Base-by-base conservation (phyloP, 179 eudicot genomes). In the Monotropa hypopitys region DNA sequence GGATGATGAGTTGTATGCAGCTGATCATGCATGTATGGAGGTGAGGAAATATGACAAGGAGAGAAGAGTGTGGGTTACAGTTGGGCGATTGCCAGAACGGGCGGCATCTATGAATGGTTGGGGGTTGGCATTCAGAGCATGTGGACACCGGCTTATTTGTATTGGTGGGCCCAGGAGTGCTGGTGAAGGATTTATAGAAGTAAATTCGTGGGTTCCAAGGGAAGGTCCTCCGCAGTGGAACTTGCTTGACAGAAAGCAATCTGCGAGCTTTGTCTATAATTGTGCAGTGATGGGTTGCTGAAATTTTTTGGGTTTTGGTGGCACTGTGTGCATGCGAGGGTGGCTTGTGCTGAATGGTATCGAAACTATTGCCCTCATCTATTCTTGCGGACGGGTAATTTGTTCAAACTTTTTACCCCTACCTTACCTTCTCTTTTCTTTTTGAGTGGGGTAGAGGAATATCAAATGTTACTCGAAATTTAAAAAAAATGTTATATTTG, bases 201-300 rank as follows among this genome's bases (percentile, higher is more conserved):
- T 92, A 11, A 89, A 91, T 79, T 84, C 97, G 2, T 92, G 97
- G 97, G 87, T 85, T 49, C 97, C 97, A n/a, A 78, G 82, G 50
- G 96, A 87, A 35, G 92, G 89, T 2, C 93, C 93, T 0, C 91
- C 96, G 9, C 84, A 78, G 49, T 92, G 97, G 97, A 84, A 80
- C 9, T 65, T 88, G 88, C 94, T 92, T 0, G 97, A 81, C 49
- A 78, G 82, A n/a, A 92, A 92, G 82, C 91, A 82, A 26, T 89
- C 88, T 2, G 88, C 89, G 5, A 91, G 88, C 81, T 92, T 92
- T 91, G 97, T 93, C 72, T 93, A 93, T 85, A 93, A 93, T 70
- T 93, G 97, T 83, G 97, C 97, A 43, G 97, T 93, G 77, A 93
- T 93, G 97, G 97, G 94, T 53, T 93, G 97, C 89, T 92, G 84